A percentile compares a stretch with the other conserved stretches of the same genome.
These are phyloP conservation scores for Podaxis sp. DNA, from an alignment of 768 basidiomycete genomes.

Conservation along the genomic window DNA sequence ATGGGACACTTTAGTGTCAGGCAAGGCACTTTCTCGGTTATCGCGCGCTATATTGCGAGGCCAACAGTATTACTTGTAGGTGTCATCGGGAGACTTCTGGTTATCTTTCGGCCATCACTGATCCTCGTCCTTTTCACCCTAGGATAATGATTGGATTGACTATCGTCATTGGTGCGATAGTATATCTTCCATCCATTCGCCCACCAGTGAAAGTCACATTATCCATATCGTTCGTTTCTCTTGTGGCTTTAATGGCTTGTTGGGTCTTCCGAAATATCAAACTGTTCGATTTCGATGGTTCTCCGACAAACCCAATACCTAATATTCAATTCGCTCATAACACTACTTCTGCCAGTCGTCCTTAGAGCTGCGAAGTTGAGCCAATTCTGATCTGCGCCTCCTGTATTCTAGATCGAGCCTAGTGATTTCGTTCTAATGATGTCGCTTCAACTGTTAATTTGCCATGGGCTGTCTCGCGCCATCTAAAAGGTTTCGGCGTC, in stretches of 20 bases:
- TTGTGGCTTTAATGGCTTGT: neutral
- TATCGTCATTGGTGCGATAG: neutral
- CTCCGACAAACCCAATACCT: neutral
- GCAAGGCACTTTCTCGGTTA: neutral
- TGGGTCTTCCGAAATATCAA: neutral
- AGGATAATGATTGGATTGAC: neutral
- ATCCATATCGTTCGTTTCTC: neutral
- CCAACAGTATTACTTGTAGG: conserved; percentile 1
- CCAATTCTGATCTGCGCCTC: too few relatives aligned
- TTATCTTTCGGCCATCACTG: neutral
- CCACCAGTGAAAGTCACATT: neutral
- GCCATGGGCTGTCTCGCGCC: too few relatives aligned
- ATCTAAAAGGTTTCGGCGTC: too few relatives aligned
- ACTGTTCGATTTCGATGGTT: neutral
- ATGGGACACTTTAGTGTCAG: neutral
- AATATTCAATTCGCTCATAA: neutral
- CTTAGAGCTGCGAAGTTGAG: neutral
- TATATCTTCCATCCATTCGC: neutral
- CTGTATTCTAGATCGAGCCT: too few relatives aligned
- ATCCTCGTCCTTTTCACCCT: neutral
- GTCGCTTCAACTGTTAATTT: too few relatives aligned
- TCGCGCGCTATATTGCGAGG: neutral
- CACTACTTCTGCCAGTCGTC: neutral
- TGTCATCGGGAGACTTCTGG: neutral
- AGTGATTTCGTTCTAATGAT: too few relatives aligned